These are phyloP conservation scores for Odontarrhena argentea DNA, from an alignment of 345 rosid species.

Conservation along the genomic window DNA sequence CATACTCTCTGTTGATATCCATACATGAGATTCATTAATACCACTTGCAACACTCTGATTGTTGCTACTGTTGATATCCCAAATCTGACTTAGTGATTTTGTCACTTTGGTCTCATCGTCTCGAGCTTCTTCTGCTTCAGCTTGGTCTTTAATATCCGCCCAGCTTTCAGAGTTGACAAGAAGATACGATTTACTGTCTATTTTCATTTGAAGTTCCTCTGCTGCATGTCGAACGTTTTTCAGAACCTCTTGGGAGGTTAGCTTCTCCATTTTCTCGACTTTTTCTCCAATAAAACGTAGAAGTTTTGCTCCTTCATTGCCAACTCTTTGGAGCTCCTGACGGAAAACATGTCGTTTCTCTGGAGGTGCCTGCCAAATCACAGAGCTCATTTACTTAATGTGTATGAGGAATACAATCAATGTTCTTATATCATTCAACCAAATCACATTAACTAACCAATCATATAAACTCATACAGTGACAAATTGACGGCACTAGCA, in stretches of 20 bases:
- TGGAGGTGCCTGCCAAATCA: slow-evolving; percentile 61
- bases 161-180: slow-evolving; percentile 71
- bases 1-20: slow-evolving; percentile 46
- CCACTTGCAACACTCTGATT: slow-evolving; percentile 24
- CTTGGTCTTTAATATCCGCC: slow-evolving; percentile 40
- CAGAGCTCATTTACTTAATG: not conserved
- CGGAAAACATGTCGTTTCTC: slow-evolving; percentile 65
- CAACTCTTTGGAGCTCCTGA: slow-evolving; percentile 50
- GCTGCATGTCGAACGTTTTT: slow-evolving; percentile 65
- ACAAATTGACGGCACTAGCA: too few species aligned
- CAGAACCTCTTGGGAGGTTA: slow-evolving; percentile 55
- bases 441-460: not conserved
- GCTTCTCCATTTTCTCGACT: slow-evolving; percentile 50
- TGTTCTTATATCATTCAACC: slow-evolving; percentile 14
- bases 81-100: slow-evolving; percentile 54
- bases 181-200: slow-evolving; percentile 64
- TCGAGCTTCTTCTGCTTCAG: slow-evolving; percentile 43
- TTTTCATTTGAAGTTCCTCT: slow-evolving; percentile 67
- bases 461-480: not conserved
- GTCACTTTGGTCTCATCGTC: slow-evolving; percentile 48
- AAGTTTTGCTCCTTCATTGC: slow-evolving; percentile 53
- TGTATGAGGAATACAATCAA: not conserved
- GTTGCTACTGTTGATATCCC: slow-evolving; percentile 41
- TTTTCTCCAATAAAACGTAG: slow-evolving; percentile 50
- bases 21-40: slow-evolving; percentile 30